A percentile compares a stretch with the other conserved stretches of the same genome.
Evolutionary conservation across 176 grass and related monocot species (phyloP).

Genomic region (maize (Zea mays)): Zm-B73-REFERENCE-NAM-5.0 NC_050098.1:66508001-66508500

Average conservation of each 20-base stretch:
- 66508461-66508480: background rate
- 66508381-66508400: constrained; percentile 13
- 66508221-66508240: background rate
- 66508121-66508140: constrained; percentile 2
- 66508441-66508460: background rate
- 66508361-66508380: constrained; percentile 19
- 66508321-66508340: constrained; percentile 17
- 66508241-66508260: background rate
- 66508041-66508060: too few species aligned
- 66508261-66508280: background rate
- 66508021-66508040: too few species aligned
- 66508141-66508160: background rate
- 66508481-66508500: constrained; percentile 6
- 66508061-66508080: background rate
- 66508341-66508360: background rate
- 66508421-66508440: background rate
- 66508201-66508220: constrained; percentile 1
- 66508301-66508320: background rate
- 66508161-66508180: constrained; percentile 1
- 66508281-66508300: constrained; percentile 1
- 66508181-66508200: background rate
- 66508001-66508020: too few species aligned
- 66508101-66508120: background rate
- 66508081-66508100: background rate
- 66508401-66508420: constrained; percentile 15